Evolutionary conservation across 2,329 filamentous ascomycete species (phyloP).

Genomic region (Fusarium devonianum): DNA sequence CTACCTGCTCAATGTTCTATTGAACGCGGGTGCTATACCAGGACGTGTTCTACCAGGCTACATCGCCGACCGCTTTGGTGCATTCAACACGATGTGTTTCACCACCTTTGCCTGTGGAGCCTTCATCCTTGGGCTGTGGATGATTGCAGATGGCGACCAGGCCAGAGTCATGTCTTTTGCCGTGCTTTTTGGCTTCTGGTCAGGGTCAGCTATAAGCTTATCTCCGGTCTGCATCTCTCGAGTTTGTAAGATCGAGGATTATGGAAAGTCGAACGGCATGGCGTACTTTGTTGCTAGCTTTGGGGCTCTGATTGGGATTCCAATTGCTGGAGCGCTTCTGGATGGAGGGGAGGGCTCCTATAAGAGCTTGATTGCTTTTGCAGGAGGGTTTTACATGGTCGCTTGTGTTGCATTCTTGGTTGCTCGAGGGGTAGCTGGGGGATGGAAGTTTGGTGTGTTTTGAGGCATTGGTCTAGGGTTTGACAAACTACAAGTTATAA

Average conservation of each 20-base stretch:
- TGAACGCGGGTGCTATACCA: conserved; percentile 17
- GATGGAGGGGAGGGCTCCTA: not conserved
- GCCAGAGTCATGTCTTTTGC: conserved; percentile 66
- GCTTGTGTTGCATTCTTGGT: conserved; percentile 14
- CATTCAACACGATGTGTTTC: conserved; percentile 25
- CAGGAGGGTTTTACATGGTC: conserved; percentile 11
- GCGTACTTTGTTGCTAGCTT: conserved; percentile 74
- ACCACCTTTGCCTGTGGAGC: conserved; percentile 2
- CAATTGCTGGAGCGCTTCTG: conserved; percentile 58
- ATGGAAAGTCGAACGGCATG: conserved; percentile 74
- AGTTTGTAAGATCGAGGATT: conserved; percentile 72
- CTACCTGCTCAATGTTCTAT: conserved; percentile 4
- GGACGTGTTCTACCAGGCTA: conserved; percentile 39
- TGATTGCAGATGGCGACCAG: conserved; percentile 46
- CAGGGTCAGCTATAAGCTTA: conserved; percentile 72
- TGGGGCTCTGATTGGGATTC: conserved; percentile 62
- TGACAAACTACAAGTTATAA: no score
- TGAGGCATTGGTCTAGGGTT: no score
- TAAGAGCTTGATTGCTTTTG: conserved; percentile 11
- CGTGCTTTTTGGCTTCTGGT: conserved; percentile 73
- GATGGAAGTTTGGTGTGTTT: no score
- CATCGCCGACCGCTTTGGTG: conserved; percentile 43
- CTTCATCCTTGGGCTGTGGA: conserved; percentile 13
- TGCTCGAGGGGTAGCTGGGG: conserved; percentile 11
- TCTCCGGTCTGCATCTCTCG: conserved; percentile 77